Base-by-base conservation (phyloP, 768 basidiomycete species). In the Glaciozyma martinii region DNA sequence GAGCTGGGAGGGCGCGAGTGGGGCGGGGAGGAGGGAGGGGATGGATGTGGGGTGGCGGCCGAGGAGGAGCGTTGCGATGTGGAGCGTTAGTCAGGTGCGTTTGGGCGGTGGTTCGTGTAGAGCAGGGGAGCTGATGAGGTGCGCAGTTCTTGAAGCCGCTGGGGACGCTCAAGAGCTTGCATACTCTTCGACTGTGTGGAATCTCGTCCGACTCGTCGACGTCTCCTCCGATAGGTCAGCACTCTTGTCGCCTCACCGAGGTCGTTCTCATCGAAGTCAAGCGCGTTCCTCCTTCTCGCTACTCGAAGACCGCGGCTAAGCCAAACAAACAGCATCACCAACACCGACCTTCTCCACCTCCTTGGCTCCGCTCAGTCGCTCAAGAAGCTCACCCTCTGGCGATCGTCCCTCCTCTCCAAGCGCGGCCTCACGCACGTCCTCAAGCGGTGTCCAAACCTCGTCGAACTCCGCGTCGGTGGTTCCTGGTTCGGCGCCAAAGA, bases 401-500 rank as follows among this genome's bases (percentile, higher is more conserved):
- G 68, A 8, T 61, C 60, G 1, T 66, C 65, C 2, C 46, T 70
- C 3, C 49, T 70, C 2, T 64, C 62, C 27, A 70, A 70, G 49
- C 50, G 68, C 8, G 68, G 68, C 0, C 46, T 70, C 23, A 55
- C 60, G 13, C 65, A 66, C 43, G 60, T 70, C 9, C 49, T 70
- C 29, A 66, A 66, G 62, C 56, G 56, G 32, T 66, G 65, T 33
- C 65, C 65, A 2, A 53, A 33, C 16, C 46, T 70, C 21, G 68
- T 70, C 29, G 68, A 70, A 57, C 13, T 70, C 10, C 49, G 65
- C 3, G 54, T 70, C 5, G 68, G 68, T 18, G 68, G 65, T 0
- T 59, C 56, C 15, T 70, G 68, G 68, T 70, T 70, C 40, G 68
- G 68, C 2, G 68, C 68, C 7, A 70, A 66, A 55, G 68, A 63